Evolutionary conservation across 331 rosid genomes (phyloP), one percentile per base, ranked within the genome.

Genomic region (Telfairia occidentalis): DNA sequence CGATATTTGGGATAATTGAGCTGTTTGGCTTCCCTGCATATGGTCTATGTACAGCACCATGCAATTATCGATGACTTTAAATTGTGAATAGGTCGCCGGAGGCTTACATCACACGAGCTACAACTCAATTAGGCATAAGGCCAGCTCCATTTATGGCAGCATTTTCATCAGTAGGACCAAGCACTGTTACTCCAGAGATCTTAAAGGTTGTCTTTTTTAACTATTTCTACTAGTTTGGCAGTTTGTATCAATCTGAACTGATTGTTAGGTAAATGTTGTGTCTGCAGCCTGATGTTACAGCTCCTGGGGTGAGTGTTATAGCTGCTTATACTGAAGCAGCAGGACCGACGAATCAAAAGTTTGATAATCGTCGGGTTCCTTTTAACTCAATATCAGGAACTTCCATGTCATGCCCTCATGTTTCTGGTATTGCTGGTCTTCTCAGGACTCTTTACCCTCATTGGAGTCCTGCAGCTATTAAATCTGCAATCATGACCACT

Each of bases 61-160:
- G 1, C 13, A 52, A 23, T 70, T 29, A 43, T 1, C 5, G 50
- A 29, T 50, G 71, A 52, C 52, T 50, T 29, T 3, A 49, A 50
- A 72, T 49, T 67, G 29, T 58, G 64, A 74, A 42, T 52, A 91
- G 97, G 86, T 82, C 30, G 50, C 95, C 97, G 0, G 59, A 28
- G 82, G 97, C 92, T 55, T 89, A 83, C 65, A 94, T 94, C 75
- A 86, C 87, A 10, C 80, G 64, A 40, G 83, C 90, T 82, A 82
- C 75, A 54, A 94, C 97, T 2, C 28, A 75, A 32, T 66, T 89
- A 84, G 79, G 81, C 18, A 83, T 80, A 9, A 89, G 88, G 80
- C 98, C 98, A 59, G 96, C 98, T 61, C 98, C 98, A 4, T 69
- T 85, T 63, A 89, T 94, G 98, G 98, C 98, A 48, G 89, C 95